Conservation (phyloP, 345 rosid genomes). For the Eucalyptus erythrocorys region DNA sequence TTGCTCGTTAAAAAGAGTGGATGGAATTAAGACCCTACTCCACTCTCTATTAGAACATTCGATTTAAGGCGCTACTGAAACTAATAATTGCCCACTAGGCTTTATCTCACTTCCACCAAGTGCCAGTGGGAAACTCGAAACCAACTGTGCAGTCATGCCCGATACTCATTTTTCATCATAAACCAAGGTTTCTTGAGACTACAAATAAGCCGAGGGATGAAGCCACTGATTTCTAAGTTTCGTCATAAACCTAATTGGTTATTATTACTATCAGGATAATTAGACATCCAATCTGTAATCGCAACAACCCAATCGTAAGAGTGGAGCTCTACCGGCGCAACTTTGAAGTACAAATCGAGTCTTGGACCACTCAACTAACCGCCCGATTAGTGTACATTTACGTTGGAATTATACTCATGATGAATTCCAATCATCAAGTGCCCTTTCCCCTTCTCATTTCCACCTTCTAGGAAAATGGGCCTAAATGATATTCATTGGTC, state of each 20-base stretch:
- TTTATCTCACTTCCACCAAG: not conserved
- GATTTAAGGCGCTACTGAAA: not conserved
- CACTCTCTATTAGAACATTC: not conserved
- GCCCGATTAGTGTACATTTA: not conserved
- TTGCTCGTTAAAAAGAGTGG: not conserved
- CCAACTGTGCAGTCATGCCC: rapidly evolving
- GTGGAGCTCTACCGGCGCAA: too few species aligned
- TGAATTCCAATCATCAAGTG: not conserved
- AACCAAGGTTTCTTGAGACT: rapidly evolving
- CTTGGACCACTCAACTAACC: not conserved
- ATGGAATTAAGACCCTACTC: not conserved
- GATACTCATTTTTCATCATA: not conserved
- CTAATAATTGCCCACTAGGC: rapidly evolving
- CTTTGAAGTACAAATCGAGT: not conserved
- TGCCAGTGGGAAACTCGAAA: rapidly evolving
- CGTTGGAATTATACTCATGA: not conserved
- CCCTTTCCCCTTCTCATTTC: not conserved
- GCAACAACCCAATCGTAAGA: rapidly evolving
- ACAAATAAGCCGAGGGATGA: rapidly evolving
- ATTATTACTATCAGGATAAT: rapidly evolving
- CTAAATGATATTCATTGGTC: not conserved
- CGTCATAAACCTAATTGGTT: rapidly evolving
- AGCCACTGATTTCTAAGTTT: rapidly evolving
- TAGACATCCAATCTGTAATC: rapidly evolving
- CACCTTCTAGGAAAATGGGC: not conserved